A percentile compares a stretch with the other conserved stretches of the same genome.
Conservation (phyloP, 2,329 filamentous ascomycete species). For the Alternaria angustiovoidea region DNA sequence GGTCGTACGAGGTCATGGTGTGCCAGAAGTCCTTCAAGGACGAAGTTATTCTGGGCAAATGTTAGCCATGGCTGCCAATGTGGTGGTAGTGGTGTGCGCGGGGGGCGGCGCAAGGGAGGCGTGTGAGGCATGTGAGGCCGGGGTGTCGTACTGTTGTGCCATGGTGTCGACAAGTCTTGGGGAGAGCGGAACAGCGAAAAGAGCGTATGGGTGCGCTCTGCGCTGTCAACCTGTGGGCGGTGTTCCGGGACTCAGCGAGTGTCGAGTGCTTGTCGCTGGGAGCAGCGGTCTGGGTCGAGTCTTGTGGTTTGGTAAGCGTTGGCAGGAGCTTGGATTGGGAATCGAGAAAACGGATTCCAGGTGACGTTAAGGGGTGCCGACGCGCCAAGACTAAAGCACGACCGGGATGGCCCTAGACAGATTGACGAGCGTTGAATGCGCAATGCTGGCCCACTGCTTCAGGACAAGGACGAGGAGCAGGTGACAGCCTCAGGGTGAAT, state of each 20-base stretch:
- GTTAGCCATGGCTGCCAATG: slow-evolving; percentile 32
- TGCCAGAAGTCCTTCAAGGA: slow-evolving; percentile 95
- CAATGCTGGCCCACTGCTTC: slow-evolving; percentile 16
- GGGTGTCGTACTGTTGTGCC: slow-evolving; percentile 45
- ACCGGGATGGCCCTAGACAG: slow-evolving; percentile 18
- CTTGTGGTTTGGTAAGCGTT: slow-evolving; percentile 11
- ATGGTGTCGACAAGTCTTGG: slow-evolving; percentile 32
- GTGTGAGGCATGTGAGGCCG: neutral
- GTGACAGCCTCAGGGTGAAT: neutral
- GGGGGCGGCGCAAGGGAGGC: neutral
- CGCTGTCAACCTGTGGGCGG: slow-evolving; percentile 12
- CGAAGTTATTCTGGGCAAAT: slow-evolving; percentile 39
- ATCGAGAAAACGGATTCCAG: slow-evolving; percentile 25
- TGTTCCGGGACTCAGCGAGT: slow-evolving; percentile 11
- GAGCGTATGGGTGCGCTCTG: slow-evolving; percentile 27
- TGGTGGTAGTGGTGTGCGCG: too few species aligned
- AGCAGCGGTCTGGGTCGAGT: slow-evolving; percentile 1
- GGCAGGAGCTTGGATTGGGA: slow-evolving; percentile 24
- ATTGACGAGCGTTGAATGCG: slow-evolving; percentile 19
- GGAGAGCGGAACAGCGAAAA: slow-evolving; percentile 22
- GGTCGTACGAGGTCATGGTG: slow-evolving; percentile 76
- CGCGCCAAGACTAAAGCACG: slow-evolving; percentile 20
- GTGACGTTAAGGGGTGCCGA: slow-evolving; percentile 29
- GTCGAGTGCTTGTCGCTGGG: slow-evolving; percentile 6
- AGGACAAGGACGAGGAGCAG: neutral